Evolutionary conservation across 345 rosid species (phyloP), one percentile per base, ranked within the genome.

Genomic region (Arabis hirsuta): DNA sequence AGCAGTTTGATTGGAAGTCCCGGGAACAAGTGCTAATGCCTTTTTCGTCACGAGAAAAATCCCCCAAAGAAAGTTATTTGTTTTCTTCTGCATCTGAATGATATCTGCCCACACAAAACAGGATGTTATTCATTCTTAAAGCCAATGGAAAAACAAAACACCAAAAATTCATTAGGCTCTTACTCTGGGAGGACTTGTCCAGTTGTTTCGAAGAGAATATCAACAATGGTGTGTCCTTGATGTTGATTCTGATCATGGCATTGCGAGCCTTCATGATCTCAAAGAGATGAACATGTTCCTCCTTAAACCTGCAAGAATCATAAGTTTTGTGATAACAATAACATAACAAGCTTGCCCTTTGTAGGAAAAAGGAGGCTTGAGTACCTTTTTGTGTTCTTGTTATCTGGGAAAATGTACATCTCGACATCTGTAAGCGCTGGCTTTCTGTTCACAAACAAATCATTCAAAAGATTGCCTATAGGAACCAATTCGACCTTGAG

Each of bases 191-290:
- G 67, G 80, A 81, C 10, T 36, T 54, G 24, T 82, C 81, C 42
- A 91, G 81, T 63, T 78, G 81, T 55, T 82, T 84, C 41, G 92
- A 86, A 32, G 94, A 74, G 67, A 85, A 91, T 81, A 91, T 82
- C 76, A 89, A 70, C 81, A 91, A 72, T 72, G 87, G 87, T 20
- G 72, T 64, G 55, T 82, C 90, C 68, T 78, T 73, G 29, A 84
- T 36, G 32, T 69, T 77, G 67, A 81, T 62, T 82, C 77, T 84
- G 70, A 91, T 78, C 65, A 71, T 83, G 43, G 77, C 76, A 60
- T 84, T 70, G 56, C 79, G 46, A 31, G 16, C 60, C 60, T 56
- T 85, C 87, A 91, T 73, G 39, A 69, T 66, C 52, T 73, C 63
- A 55, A 69, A 57, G 56, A 91, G 81, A 57, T 47, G 26, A 44